Evolutionary conservation across 768 basidiomycete species (phyloP), one percentile per base, ranked within the genome.

Genomic region (Porphyrellus cyaneotinctus): DNA sequence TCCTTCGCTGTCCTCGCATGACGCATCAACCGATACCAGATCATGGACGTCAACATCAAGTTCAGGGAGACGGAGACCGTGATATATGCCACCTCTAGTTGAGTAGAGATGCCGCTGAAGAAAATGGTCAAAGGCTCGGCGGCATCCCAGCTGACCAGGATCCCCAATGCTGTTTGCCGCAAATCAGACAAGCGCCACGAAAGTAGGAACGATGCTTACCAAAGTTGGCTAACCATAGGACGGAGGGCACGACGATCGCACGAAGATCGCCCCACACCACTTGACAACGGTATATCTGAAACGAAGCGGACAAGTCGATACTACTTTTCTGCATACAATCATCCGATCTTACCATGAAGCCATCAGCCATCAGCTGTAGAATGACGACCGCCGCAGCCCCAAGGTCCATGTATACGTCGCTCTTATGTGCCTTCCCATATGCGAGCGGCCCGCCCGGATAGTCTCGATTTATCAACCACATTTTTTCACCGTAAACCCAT

Each of bases 281-380:
- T 28, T 53, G 70, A 55, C 69, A 71, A 12, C 72, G 73, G 51
- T 71, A 68, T 6, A 75, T 58, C 73, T 73, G 44, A 15, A 73
- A 35, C 46, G 38, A 47, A n/a, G 4, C 14, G 17, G 6, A 14
- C 35, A 6, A 15, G n/a, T 38, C 14, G 24, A 22, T 11, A 20
- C 12, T 13, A 2, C 11, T 17, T 13, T 26, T 14, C 12, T 31
- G 15, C 10, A 10, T 15, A 2, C 11, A 23, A 17, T 17, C 11
- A 1, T 4, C 22, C 26, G 4, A 60, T 62, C 57, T 66, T 57
- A 51, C 57, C 52, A 51, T 36, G 20, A 59, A 13, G 7, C 14
- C 72, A 43, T 71, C 67, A 4, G 63, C 57, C 49, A 74, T 50
- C 20, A 69, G 61, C 10, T 70, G 67, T 15, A 70, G 51, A n/a